These are phyloP conservation scores for Arabidopsis thaliana DNA, from an alignment of 345 rosid species.

Conservation along the genomic window TAIR10.1 NC_003070.9:5208001-5208500, in stretches of 20 bases:
- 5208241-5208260: conserved; percentile 98
- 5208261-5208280: conserved; percentile 88
- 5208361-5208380: conserved; percentile 93
- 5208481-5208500: conserved; percentile 93
- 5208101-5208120: conserved; percentile 76
- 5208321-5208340: conserved; percentile 91
- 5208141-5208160: conserved; percentile 92
- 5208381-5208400: conserved; percentile 93
- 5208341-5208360: conserved; percentile 91
- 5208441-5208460: conserved; percentile 90
- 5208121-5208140: conserved; percentile 97
- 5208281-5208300: conserved; percentile 97
- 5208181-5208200: conserved; percentile 92
- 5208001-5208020: conserved; percentile 19
- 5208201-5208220: conserved; percentile 92
- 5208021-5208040: conserved; percentile 10
- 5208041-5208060: neutral
- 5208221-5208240: conserved; percentile 98
- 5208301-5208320: conserved; percentile 92
- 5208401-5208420: conserved; percentile 91
- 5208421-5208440: conserved; percentile 70
- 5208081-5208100: conserved; percentile 91
- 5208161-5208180: conserved; percentile 97
- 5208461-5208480: conserved; percentile 99
- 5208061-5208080: conserved; percentile 37